Evolutionary conservation across 345 rosid species (phyloP).

Genomic region (Salix dunnii): DNA sequence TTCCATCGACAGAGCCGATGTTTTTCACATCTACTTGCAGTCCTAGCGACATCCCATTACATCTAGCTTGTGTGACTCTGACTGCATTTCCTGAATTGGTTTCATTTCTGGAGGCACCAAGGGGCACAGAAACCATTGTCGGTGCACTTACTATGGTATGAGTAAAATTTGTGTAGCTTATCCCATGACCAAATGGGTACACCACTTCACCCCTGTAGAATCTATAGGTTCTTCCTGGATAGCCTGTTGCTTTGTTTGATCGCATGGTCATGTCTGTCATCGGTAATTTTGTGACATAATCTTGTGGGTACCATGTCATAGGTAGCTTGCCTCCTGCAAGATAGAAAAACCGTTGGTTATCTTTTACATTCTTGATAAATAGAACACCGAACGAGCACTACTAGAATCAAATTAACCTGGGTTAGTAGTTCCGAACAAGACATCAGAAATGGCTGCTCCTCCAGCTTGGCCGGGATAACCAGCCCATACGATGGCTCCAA

Average conservation of each 20-base stretch:
- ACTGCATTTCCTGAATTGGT: constrained; percentile 49
- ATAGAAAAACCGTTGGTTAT: background rate
- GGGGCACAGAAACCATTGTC: constrained; percentile 37
- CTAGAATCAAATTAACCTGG: constrained; percentile 12
- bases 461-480: constrained; percentile 35
- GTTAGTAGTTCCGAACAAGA: constrained; percentile 23
- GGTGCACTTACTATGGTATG: constrained; percentile 61
- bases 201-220: constrained; percentile 77
- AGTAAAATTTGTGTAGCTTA: constrained; percentile 70
- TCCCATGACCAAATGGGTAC: constrained; percentile 80
- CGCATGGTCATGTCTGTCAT: constrained; percentile 35
- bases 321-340: constrained; percentile 32
- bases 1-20: constrained; percentile 62
- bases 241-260: constrained; percentile 11
- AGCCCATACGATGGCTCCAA: constrained; percentile 25
- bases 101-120: constrained; percentile 30
- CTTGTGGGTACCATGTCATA: constrained; percentile 37
- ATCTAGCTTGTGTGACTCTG: constrained; percentile 68
- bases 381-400: background rate
- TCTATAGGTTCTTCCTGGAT: constrained; percentile 37
- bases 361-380: background rate
- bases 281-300: constrained; percentile 24
- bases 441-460: constrained; percentile 29
- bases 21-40: constrained; percentile 65
- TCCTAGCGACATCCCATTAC: constrained; percentile 47